A percentile compares a stretch with the other conserved stretches of the same genome.
Conservation (phyloP, 805 yeast species). For the Saccharomycopsis fibuligera region DNA sequence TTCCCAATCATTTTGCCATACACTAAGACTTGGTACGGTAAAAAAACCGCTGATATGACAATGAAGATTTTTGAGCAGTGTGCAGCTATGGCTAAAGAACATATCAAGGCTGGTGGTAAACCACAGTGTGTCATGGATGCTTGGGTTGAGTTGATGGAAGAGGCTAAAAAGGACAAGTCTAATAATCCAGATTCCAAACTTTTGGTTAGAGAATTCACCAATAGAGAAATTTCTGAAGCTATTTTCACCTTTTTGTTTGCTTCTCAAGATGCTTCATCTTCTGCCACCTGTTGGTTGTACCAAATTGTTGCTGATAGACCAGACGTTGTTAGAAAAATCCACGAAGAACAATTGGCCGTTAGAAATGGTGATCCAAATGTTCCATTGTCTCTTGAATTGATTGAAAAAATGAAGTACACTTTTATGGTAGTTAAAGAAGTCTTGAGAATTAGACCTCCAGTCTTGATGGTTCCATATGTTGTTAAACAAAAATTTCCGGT, state of each 20-base stretch:
- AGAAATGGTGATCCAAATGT: conserved; percentile 68
- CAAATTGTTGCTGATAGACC: conserved; percentile 95
- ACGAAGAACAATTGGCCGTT: conserved; percentile 85
- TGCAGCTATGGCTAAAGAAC: conserved; percentile 80
- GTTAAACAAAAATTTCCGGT: conserved; percentile 84
- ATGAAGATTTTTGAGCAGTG: conserved; percentile 88
- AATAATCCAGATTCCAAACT: conserved; percentile 48
- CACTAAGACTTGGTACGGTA: conserved; percentile 98
- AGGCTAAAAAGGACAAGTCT: conserved; percentile 40
- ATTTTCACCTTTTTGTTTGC: conserved; percentile 96
- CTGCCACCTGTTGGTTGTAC: conserved; percentile 97
- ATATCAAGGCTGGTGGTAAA: conserved; percentile 68
- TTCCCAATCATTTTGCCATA: conserved; percentile 95
- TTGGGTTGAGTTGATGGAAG: conserved; percentile 85
- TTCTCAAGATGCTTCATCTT: conserved; percentile 95
- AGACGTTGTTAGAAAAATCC: conserved; percentile 75
- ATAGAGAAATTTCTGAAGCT: conserved; percentile 92
- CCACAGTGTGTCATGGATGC: conserved; percentile 92
- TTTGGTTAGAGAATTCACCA: conserved; percentile 73
- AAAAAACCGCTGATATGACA: conserved; percentile 85
- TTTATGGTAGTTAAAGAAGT: conserved; percentile 87
- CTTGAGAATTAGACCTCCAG: conserved; percentile 95
- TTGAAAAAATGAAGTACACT: conserved; percentile 85
- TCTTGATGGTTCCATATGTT: conserved; percentile 94
- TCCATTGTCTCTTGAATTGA: conserved; percentile 61